These are phyloP conservation scores for Sicyos baderoa DNA, from an alignment of 306 rosid genomes.

Conservation along the genomic window DNA sequence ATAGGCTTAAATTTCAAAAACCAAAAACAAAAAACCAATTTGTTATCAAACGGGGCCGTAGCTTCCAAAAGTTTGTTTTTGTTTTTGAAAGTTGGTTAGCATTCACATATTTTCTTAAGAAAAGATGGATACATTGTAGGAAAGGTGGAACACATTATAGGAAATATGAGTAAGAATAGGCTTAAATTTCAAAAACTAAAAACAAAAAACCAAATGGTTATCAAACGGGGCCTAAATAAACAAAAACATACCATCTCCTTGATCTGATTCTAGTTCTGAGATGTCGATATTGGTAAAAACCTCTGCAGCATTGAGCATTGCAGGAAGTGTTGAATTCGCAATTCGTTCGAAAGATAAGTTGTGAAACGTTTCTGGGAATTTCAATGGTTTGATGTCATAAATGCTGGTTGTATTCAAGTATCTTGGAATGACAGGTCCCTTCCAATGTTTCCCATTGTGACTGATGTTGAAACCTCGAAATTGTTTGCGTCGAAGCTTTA, in stretches of 20 bases:
- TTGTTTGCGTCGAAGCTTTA: conserved; percentile 13
- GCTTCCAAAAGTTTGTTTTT: no score
- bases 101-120: no score
- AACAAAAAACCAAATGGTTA: no score
- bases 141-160: no score
- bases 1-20: no score
- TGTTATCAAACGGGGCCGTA: no score
- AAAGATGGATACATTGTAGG: no score
- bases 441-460: not conserved
- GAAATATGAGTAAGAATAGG: no score
- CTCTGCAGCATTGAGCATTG: conserved; percentile 12
- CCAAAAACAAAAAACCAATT: no score
- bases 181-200: no score
- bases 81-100: no score
- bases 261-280: conserved; percentile 7
- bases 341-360: not conserved
- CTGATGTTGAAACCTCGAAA: conserved; percentile 20
- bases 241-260: conserved; percentile 16
- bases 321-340: conserved; percentile 17
- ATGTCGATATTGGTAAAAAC: not conserved
- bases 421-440: conserved; percentile 16
- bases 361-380: not conserved
- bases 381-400: conserved; percentile 4
- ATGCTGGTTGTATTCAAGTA: conserved; percentile 22
- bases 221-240: no score